Evolutionary conservation across 2,329 filamentous ascomycete species (phyloP).

Genomic region (Ophiognomonia clavigignenti-juglandacearum): DNA sequence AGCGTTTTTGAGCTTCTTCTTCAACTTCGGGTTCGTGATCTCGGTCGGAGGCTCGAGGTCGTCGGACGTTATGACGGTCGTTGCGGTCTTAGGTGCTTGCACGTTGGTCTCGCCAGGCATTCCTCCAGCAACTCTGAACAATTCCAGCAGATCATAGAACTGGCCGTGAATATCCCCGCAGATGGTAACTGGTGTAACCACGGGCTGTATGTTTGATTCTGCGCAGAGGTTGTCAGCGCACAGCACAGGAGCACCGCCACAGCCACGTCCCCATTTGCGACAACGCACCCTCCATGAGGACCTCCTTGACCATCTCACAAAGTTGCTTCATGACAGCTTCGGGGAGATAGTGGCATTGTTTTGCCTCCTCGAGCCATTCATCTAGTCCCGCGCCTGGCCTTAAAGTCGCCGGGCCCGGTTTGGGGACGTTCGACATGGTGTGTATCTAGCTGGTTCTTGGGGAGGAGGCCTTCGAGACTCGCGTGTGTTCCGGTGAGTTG

Average conservation of each 20-base stretch:
- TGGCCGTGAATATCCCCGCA: constrained; percentile 98
- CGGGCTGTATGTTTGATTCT: constrained; percentile 99
- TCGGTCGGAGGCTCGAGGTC: constrained; percentile 87
- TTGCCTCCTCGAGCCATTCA: constrained; percentile 95
- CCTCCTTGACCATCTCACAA: constrained; percentile 98
- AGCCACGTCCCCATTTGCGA: neutral
- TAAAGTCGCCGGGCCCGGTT: constrained; percentile 85
- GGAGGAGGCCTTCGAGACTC: neutral
- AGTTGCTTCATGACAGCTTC: constrained; percentile 98
- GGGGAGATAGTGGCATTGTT: constrained; percentile 94
- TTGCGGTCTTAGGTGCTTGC: constrained; percentile 62
- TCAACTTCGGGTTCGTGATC: constrained; percentile 82
- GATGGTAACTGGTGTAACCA: constrained; percentile 90
- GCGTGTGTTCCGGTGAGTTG: neutral
- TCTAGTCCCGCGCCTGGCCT: constrained; percentile 80
- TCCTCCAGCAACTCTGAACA: constrained; percentile 92
- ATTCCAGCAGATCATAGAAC: constrained; percentile 95
- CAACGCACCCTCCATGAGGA: constrained; percentile 85
- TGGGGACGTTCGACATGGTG: constrained; percentile 59
- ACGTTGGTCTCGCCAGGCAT: constrained; percentile 83
- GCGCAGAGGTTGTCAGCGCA: constrained; percentile 9
- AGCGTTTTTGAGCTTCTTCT: constrained; percentile 73
- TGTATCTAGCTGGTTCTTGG: neutral
- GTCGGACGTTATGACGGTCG: constrained; percentile 77
- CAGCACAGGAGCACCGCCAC: neutral